These are phyloP conservation scores for Sphagnum fallax DNA, from an alignment of 228 moss, liverwort and hornwort genomes.

Conservation along the genomic window DNA sequence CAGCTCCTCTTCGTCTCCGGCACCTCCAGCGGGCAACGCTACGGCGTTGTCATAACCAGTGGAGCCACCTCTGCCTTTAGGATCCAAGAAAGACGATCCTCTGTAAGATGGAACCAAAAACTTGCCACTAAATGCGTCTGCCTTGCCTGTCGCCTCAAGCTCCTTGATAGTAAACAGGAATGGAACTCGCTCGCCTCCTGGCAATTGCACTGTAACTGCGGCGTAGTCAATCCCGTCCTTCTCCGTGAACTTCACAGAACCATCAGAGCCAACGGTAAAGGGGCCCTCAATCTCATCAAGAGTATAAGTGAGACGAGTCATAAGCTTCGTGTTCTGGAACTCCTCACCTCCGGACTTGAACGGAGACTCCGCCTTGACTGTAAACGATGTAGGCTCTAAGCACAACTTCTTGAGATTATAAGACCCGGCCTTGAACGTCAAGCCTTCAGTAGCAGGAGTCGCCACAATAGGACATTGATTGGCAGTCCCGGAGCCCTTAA, in stretches of 20 bases:
- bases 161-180: conserved; percentile 95
- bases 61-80: conserved; percentile 94
- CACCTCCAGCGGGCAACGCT: conserved; percentile 72
- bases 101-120: conserved; percentile 85
- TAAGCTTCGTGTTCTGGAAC: conserved; percentile 80
- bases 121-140: conserved; percentile 40
- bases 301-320: conserved; percentile 94
- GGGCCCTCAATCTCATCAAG: conserved; percentile 81
- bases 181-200: conserved; percentile 86
- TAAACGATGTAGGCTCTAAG: conserved; percentile 93
- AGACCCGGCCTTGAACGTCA: conserved; percentile 52
- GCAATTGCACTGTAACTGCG: conserved; percentile 88
- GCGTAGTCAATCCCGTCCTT: conserved; percentile 94
- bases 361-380: conserved; percentile 74
- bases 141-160: conserved; percentile 55
- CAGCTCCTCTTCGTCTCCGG: conserved; percentile 79
- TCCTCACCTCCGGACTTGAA: conserved; percentile 68
- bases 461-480: conserved; percentile 82
- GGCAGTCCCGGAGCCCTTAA: conserved; percentile 82
- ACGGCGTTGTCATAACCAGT: conserved; percentile 89
- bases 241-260: conserved; percentile 65
- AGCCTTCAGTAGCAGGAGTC: conserved; percentile 22
- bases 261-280: conserved; percentile 30
- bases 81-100: conserved; percentile 96
- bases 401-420: conserved; percentile 77